Conservation (phyloP, 345 rosid species). For the Sisymbrium altissimum region DNA sequence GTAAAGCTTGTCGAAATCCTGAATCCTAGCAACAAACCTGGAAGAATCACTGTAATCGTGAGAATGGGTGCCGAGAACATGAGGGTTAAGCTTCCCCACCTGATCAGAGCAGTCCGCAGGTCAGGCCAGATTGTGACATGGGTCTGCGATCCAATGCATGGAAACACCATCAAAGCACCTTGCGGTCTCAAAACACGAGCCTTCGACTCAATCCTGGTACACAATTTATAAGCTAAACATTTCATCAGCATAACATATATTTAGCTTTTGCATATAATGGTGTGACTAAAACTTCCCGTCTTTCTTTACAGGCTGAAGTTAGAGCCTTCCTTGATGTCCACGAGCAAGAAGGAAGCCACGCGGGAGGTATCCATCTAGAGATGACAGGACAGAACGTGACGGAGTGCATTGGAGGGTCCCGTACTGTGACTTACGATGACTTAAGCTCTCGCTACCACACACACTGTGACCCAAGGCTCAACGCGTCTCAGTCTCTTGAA, state of each 20-base stretch:
- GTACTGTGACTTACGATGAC: slow-evolving; percentile 54
- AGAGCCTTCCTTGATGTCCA: slow-evolving; percentile 60
- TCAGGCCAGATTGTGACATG: slow-evolving; percentile 65
- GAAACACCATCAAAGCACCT: slow-evolving; percentile 68
- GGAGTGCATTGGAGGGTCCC: slow-evolving; percentile 65
- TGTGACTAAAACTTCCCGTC: background rate
- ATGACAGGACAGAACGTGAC: slow-evolving; percentile 69
- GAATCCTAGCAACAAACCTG: slow-evolving; percentile 59
- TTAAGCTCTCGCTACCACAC: slow-evolving; percentile 62
- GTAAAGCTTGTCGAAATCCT: slow-evolving; percentile 53
- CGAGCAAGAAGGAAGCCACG: slow-evolving; percentile 63
- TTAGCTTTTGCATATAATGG: background rate
- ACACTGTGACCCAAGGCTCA: slow-evolving; percentile 63
- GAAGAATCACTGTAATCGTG: slow-evolving; percentile 50
- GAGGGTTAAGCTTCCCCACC: slow-evolving; percentile 59
- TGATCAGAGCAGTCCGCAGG: slow-evolving; percentile 58
- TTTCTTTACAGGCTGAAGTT: slow-evolving; percentile 46
- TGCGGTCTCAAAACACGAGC: slow-evolving; percentile 68
- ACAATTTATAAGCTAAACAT: slow-evolving; percentile 12
- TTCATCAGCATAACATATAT: background rate
- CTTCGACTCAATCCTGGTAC: slow-evolving; percentile 62
- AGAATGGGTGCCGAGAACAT: slow-evolving; percentile 73
- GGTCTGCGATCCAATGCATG: slow-evolving; percentile 71
- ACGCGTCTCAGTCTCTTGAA: slow-evolving; percentile 64
- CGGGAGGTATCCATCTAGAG: slow-evolving; percentile 63